A percentile compares a stretch with the other conserved stretches of the same genome.
phyloP scores from a whole-genome alignment of 306 rosid species.

The Prunus armeniaca region DNA sequence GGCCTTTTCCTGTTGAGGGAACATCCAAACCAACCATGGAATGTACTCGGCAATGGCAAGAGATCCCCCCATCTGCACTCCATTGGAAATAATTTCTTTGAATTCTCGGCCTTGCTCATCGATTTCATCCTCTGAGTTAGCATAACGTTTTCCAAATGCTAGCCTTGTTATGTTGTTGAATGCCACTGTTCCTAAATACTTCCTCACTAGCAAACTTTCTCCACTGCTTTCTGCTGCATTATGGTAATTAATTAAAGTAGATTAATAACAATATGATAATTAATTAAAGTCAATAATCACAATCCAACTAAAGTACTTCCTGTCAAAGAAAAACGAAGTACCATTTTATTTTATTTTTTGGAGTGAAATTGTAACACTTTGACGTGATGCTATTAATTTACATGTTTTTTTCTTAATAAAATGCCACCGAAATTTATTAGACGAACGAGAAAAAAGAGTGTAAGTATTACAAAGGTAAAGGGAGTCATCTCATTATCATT shows the following conservation, averaged over 20 bases:
- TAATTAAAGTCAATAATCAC: not conserved
- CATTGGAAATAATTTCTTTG: conserved; percentile 63
- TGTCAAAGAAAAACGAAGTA: no score
- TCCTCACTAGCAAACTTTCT: conserved; percentile 45
- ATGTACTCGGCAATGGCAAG: conserved; percentile 75
- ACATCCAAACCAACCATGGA: conserved; percentile 88
- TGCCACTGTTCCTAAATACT: conserved; percentile 70
- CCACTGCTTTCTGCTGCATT: conserved; percentile 42
- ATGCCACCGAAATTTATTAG: no score
- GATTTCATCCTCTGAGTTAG: conserved; percentile 56
- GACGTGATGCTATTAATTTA: no score
- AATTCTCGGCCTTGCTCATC: conserved; percentile 75
- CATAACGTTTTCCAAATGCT: conserved; percentile 83
- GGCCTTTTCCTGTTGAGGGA: conserved; percentile 76
- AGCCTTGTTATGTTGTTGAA: conserved; percentile 88
- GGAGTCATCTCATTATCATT: no score
- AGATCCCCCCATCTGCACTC: conserved; percentile 76
- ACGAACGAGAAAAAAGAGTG: no score
- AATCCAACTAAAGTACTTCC: no score
- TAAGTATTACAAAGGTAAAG: no score
- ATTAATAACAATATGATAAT: not conserved
- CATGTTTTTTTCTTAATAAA: no score
- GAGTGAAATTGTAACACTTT: no score
- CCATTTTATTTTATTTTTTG: no score
- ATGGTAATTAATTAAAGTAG: not conserved